These are phyloP conservation scores for Calycina marina DNA, from an alignment of 2,329 filamentous ascomycete genomes.

Conservation along the genomic window DNA sequence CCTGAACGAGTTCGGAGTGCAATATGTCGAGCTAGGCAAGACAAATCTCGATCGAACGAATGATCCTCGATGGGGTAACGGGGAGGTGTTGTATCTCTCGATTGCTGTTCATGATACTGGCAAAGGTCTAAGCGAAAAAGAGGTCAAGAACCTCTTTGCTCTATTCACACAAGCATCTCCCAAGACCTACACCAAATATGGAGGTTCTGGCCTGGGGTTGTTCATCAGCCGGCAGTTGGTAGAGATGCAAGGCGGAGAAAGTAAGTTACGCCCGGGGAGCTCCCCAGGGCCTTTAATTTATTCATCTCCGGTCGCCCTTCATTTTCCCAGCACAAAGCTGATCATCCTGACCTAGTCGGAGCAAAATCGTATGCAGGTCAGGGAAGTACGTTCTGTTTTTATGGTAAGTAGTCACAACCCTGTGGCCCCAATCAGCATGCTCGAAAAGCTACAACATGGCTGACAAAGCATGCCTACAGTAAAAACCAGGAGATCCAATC, in stretches of 20 bases:
- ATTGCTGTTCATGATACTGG: constrained; percentile 67
- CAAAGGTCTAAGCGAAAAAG: constrained; percentile 53
- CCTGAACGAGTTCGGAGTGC: constrained; percentile 30
- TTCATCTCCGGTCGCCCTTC: background rate
- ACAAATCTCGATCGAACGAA: constrained; percentile 15
- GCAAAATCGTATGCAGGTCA: constrained; percentile 48
- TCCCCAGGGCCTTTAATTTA: background rate
- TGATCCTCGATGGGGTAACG: constrained; percentile 44
- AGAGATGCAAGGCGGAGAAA: constrained; percentile 67
- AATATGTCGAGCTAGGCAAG: constrained; percentile 21
- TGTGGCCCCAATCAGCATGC: background rate
- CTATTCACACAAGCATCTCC: constrained; percentile 63
- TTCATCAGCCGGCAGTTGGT: constrained; percentile 69
- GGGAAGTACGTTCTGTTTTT: constrained; percentile 63
- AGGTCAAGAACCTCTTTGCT: constrained; percentile 63
- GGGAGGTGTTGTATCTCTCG: constrained; percentile 56
- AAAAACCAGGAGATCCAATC: constrained; percentile 7
- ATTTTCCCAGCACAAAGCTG: background rate
- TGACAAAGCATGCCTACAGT: constrained; percentile 16
- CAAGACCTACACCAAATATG: constrained; percentile 66
- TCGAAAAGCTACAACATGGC: constrained; percentile 8
- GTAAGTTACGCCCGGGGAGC: constrained; percentile 39
- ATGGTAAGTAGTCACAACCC: constrained; percentile 29
- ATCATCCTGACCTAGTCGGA: constrained; percentile 32
- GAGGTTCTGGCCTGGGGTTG: constrained; percentile 63